phyloP scores from a whole-genome alignment of 352 stramenopile genomes.

The Aphanomyces astaci region DNA sequence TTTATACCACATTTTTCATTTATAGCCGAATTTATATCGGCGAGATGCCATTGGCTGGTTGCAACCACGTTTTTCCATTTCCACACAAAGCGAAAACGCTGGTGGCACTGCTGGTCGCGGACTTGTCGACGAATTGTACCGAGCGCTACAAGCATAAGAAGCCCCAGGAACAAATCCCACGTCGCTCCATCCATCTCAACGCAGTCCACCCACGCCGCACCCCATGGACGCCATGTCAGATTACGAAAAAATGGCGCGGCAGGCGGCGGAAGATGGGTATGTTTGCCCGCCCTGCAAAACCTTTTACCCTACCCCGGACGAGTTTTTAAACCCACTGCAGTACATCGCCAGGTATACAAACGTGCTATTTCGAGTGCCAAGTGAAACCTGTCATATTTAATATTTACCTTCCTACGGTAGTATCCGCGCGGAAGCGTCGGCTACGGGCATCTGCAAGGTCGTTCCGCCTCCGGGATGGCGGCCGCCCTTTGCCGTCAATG shows the following conservation, averaged over 20 bases:
- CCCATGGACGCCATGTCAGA: background rate
- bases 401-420: constrained; percentile 28
- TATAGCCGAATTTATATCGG: background rate
- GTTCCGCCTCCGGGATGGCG: constrained; percentile 93
- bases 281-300: constrained; percentile 78
- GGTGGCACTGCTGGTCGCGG: background rate
- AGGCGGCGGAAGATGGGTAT: constrained; percentile 43
- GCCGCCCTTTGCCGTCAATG: constrained; percentile 81
- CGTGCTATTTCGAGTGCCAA: background rate
- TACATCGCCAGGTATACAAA: constrained; percentile 84
- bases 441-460: constrained; percentile 98
- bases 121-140: background rate
- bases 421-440: constrained; percentile 85
- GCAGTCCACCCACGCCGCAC: background rate
- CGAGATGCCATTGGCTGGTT: background rate
- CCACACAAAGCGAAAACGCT: background rate
- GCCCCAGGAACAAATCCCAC: background rate
- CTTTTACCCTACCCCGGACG: constrained; percentile 77
- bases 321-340: constrained; percentile 87
- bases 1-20: background rate
- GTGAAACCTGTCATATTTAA: constrained; percentile 36
- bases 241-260: background rate
- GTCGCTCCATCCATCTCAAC: background rate
- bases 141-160: background rate
- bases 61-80: background rate